Percentiles rank a stretch among this genome's conserved stretches.
These are phyloP conservation scores for Reticulascus tulasneorum DNA, from an alignment of 2,329 filamentous ascomycete species.

Conservation along the genomic window DNA sequence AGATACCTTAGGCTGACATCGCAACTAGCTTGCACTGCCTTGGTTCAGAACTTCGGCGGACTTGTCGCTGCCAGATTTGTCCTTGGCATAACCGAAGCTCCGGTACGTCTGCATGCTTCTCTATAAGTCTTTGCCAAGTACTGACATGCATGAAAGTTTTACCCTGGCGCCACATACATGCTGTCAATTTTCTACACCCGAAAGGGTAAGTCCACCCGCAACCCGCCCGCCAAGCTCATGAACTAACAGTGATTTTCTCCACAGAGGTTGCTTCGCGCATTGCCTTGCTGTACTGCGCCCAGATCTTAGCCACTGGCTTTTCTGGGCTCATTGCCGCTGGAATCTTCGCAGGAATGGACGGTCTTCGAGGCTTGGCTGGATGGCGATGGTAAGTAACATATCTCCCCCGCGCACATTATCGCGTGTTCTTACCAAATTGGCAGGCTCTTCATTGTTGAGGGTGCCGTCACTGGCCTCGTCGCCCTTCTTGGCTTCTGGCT, in stretches of 20 bases:
- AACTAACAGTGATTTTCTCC: accelerated
- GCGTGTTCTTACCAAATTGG: background rate
- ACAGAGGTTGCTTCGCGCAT: slow-evolving; percentile 58
- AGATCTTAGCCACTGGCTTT: slow-evolving; percentile 64
- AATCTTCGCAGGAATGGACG: slow-evolving; percentile 56
- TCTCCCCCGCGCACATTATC: too few species aligned
- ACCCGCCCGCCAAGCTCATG: background rate
- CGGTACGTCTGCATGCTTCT: slow-evolving; percentile 13
- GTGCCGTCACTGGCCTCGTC: slow-evolving; percentile 57
- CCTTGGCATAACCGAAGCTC: slow-evolving; percentile 34
- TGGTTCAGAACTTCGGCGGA: slow-evolving; percentile 28
- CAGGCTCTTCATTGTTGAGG: slow-evolving; percentile 51
- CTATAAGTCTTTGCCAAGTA: too few species aligned
- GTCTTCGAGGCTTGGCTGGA: slow-evolving; percentile 50
- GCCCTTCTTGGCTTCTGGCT: slow-evolving; percentile 58
- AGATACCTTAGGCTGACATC: accelerated
- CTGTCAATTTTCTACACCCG: slow-evolving; percentile 29
- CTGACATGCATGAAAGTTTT: slow-evolving; percentile 24
- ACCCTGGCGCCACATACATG: slow-evolving; percentile 33
- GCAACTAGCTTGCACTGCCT: slow-evolving; percentile 26
- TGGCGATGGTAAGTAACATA: slow-evolving; percentile 54
- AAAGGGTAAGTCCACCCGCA: slow-evolving; percentile 18
- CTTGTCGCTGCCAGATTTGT: slow-evolving; percentile 34
- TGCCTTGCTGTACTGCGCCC: slow-evolving; percentile 55
- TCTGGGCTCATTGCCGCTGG: slow-evolving; percentile 61